phyloP scores from a whole-genome alignment of 371 early-diverging fungal species.

The Rhizopus delemar region DNA sequence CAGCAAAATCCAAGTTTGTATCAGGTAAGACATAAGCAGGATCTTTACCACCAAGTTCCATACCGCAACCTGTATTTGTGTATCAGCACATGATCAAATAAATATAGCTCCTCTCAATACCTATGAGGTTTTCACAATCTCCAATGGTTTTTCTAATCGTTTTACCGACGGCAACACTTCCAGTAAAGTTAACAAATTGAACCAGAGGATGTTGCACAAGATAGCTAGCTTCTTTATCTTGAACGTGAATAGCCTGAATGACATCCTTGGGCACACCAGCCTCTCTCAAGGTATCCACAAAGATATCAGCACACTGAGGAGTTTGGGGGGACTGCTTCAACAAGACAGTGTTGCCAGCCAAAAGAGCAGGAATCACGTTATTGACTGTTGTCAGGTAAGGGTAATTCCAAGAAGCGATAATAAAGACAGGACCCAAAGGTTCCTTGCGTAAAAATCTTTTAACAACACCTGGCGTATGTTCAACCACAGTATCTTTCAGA shows the following conservation, averaged over 20 bases:
- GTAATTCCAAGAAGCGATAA: constrained; percentile 77
- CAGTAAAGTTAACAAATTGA: constrained; percentile 80
- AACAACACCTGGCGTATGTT: constrained; percentile 45
- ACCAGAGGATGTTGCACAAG: constrained; percentile 62
- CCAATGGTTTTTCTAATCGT: constrained; percentile 63
- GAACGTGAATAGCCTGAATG: constrained; percentile 66
- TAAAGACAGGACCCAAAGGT: constrained; percentile 60
- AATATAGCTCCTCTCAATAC: constrained; percentile 30
- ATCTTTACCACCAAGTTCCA: constrained; percentile 89
- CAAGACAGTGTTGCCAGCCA: constrained; percentile 80
- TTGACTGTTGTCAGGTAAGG: constrained; percentile 68
- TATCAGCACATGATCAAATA: background rate
- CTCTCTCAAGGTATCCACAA: constrained; percentile 62
- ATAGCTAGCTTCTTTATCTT: constrained; percentile 54
- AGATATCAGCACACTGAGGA: constrained; percentile 74
- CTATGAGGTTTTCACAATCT: constrained; percentile 64
- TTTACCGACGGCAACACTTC: constrained; percentile 76
- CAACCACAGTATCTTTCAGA: constrained; percentile 59
- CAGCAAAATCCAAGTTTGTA: constrained; percentile 70
- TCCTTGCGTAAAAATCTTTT: constrained; percentile 71
- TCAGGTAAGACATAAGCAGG: constrained; percentile 84
- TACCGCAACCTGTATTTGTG: constrained; percentile 55
- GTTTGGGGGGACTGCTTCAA: constrained; percentile 86
- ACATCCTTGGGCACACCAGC: constrained; percentile 76
- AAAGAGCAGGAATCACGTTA: constrained; percentile 75